Base-by-base conservation (phyloP, 2,329 filamentous ascomycete species). In the Microsporum canis region DNA sequence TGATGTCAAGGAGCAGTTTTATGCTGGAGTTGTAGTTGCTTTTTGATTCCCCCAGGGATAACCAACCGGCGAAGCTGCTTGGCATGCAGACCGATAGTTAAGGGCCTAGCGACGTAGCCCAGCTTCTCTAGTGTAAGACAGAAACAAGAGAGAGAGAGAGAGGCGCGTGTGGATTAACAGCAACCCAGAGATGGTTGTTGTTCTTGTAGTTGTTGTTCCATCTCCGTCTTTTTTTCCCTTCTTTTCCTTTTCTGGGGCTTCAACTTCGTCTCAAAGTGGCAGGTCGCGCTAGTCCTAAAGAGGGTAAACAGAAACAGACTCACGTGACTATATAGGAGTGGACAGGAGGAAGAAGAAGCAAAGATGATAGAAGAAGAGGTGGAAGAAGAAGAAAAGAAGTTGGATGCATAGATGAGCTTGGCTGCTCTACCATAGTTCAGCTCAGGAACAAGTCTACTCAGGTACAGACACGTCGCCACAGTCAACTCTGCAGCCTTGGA, bases 41-140 rank as follows among this genome's bases (percentile, higher is more conserved):
- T 55, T 55, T 55, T 55, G 51, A 36, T 36, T 33, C 66, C 66
- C 39, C 68, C 66, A 68, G 69, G 71, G 68, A 71, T 68, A 67
- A 68, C 69, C 68, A 70, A 66, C 68, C 69, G 70, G 71, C 69
- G 70, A 66, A 72, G 69, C 67, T 69, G 63, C 65, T 67, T 69
- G 67, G 66, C 65, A 65, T 66, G 67, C 66, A 70, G 62, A 65
- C 34, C 58, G 60, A 51, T 57, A 49, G 58, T 62, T 45, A 41
- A 29, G 31, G 33, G 45, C n/a, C 3, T 12, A 17, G 31, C 31
- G 31, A 17, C 31, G 17, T 33, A 17, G 27, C 14, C n/a, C 12
- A 34, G 49, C 29, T 34, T 14, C 49, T 53, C 17, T 29, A 14
- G 27, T 14, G 6, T 7, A n/a, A 34, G 29, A 8, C 8, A 36